A percentile compares a stretch with the other conserved stretches of the same genome.
phyloP scores from a whole-genome alignment of 140 eudicot genomes.

The Anethum foeniculum region DNA sequence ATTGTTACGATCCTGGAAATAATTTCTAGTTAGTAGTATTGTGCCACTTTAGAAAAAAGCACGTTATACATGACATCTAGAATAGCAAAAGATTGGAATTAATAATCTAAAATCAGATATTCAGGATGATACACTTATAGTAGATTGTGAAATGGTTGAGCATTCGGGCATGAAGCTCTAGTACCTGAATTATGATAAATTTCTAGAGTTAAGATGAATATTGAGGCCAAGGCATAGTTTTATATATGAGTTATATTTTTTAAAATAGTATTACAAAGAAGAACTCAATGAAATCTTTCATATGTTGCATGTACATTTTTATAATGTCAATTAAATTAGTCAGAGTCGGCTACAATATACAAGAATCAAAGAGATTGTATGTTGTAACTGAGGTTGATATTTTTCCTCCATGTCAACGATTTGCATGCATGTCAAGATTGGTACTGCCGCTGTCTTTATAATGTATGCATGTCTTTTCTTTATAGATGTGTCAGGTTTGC shows the following conservation, averaged over 20 bases:
- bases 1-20: not conserved
- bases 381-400: not conserved
- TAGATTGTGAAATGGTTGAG: not conserved
- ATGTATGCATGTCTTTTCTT: conserved; percentile 3
- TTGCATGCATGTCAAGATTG: not conserved
- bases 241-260: not conserved
- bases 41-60: not conserved
- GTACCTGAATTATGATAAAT: not conserved
- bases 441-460: not conserved
- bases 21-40: not conserved
- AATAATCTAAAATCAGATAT: not conserved
- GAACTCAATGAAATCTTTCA: not conserved
- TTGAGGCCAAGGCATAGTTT: not conserved
- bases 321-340: not conserved
- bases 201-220: not conserved
- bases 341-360: not conserved
- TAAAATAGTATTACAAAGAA: not conserved
- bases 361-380: not conserved
- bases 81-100: not conserved
- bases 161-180: not conserved
- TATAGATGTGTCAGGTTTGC: conserved; percentile 95
- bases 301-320: not conserved
- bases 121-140: not conserved
- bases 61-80: not conserved
- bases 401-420: not conserved